Base-by-base conservation (phyloP, 805 yeast species). In the Pichia cabralensis region DNA sequence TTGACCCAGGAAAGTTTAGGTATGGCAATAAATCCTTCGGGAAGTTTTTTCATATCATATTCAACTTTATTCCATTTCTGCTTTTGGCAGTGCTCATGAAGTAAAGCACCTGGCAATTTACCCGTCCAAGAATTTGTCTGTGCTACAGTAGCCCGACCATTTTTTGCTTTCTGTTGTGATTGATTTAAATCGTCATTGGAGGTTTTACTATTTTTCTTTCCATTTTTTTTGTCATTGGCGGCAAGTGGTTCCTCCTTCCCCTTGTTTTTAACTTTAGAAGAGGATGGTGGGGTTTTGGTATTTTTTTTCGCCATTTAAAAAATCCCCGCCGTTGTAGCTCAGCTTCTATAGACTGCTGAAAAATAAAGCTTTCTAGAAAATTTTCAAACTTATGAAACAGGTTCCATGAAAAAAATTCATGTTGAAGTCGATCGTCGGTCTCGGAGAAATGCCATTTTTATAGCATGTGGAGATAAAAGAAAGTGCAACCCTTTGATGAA, bases 41-140 rank as follows among this genome's bases (percentile, higher is more conserved):
- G 44, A 3, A 45, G 34, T 31, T 50, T 49, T 28, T 60, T 67
- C 81, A 80, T 77, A 31, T 82, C 88, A 45, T 84, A 83, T 16
- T 70, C 76, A 4, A 84, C 94, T 44, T 78, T 79, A 39, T 77
- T 80, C 98, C 98, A 89, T 56, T 85, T 84, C 39, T 71, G 75
- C 52, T 79, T 81, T 53, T 84, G 96, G 42, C 92, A 81, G 43
- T 76, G 79, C 50, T 89, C 98, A 49, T 84, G 84, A 5, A 89
- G 66, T 13, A 89, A 57, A 0, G 92, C 76, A 3, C 82, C 85
- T 0, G 98, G 97, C 12, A 89, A 63, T 48, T 89, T 89, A 1
- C 98, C 98, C 1, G 96, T 86, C 96, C 96, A 86, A 20, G 89
- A 84, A 29, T 76, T 61, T 24, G 80, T 70, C 12, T 80, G 77